phyloP scores from a whole-genome alignment of 2,329 filamentous ascomycete genomes.

The Curvularia spicifera region DNA sequence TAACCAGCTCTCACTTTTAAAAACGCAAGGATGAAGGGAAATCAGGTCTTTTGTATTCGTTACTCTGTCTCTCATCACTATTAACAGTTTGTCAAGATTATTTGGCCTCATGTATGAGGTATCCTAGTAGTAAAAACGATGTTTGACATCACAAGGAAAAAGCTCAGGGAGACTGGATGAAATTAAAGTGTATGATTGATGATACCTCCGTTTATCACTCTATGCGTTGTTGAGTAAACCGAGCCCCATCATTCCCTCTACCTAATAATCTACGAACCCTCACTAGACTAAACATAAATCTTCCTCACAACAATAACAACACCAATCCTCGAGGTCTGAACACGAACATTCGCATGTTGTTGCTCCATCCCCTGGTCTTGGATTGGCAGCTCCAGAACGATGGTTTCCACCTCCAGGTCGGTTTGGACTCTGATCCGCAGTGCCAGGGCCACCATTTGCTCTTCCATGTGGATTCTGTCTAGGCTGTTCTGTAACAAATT shows the following conservation, averaged over 20 bases:
- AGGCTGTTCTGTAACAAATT: too few species aligned
- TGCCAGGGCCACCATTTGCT: too few species aligned
- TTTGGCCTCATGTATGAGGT: too few species aligned
- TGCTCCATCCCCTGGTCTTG: too few species aligned
- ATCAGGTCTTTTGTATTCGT: neutral
- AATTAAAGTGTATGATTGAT: neutral
- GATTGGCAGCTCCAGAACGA: too few species aligned
- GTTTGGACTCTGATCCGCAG: too few species aligned
- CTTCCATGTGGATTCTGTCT: too few species aligned
- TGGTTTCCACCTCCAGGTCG: too few species aligned
- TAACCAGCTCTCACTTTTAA: too few species aligned
- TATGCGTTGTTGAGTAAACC: neutral
- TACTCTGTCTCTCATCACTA: too few species aligned
- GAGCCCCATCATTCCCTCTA: neutral
- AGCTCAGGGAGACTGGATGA: neutral
- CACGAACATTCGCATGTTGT: neutral
- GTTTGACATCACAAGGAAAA: neutral
- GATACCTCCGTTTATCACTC: neutral
- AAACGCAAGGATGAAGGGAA: too few species aligned
- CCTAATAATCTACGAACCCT: neutral
- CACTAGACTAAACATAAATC: neutral
- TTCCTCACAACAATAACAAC: neutral
- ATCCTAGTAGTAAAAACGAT: neutral
- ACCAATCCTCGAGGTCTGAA: neutral
- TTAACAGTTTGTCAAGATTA: too few species aligned